Conservation (phyloP, 1,284 basidiomycete species). For the Limonomyces culmigenus region DNA sequence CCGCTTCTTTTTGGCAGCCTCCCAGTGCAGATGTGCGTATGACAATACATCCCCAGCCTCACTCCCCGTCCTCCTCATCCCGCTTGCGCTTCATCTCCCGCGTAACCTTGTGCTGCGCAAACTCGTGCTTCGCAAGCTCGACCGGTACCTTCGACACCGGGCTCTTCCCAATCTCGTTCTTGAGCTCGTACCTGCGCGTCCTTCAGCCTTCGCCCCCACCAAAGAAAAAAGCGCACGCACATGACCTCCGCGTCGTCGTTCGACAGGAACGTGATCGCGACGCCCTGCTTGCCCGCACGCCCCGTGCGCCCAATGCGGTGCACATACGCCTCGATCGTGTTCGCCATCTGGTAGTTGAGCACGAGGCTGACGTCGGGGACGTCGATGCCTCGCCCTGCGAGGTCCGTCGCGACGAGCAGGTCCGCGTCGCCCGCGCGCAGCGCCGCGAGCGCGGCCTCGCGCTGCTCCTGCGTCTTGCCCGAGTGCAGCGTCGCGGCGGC, state of each 20-base stretch:
- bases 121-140: slow-evolving; percentile 80
- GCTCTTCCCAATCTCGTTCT: slow-evolving; percentile 85
- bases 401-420: slow-evolving; percentile 89
- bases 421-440: slow-evolving; percentile 74
- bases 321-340: slow-evolving; percentile 91
- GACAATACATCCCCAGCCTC: slow-evolving; percentile 10
- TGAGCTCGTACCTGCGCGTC: slow-evolving; percentile 63
- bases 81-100: slow-evolving; percentile 85
- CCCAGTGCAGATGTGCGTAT: too few relatives aligned
- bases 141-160: slow-evolving; percentile 78
- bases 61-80: slow-evolving; percentile 56
- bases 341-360: slow-evolving; percentile 95
- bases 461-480: slow-evolving; percentile 93
- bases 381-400: slow-evolving; percentile 97
- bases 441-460: slow-evolving; percentile 80
- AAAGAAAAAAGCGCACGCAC: slow-evolving; percentile 48
- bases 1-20: too few relatives aligned
- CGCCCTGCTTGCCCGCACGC: slow-evolving; percentile 88
- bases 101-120: slow-evolving; percentile 77
- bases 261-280: slow-evolving; percentile 88
- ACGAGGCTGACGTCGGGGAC: slow-evolving; percentile 92
- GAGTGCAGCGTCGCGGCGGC: slow-evolving; percentile 84
- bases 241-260: slow-evolving; percentile 96
- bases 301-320: slow-evolving; percentile 97
- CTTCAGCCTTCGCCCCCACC: too few relatives aligned